Percentiles rank a stretch among this genome's conserved stretches.
These are phyloP conservation scores for Kwoniella shandongensis DNA, from an alignment of 768 basidiomycete species.

Conservation along the genomic window DNA sequence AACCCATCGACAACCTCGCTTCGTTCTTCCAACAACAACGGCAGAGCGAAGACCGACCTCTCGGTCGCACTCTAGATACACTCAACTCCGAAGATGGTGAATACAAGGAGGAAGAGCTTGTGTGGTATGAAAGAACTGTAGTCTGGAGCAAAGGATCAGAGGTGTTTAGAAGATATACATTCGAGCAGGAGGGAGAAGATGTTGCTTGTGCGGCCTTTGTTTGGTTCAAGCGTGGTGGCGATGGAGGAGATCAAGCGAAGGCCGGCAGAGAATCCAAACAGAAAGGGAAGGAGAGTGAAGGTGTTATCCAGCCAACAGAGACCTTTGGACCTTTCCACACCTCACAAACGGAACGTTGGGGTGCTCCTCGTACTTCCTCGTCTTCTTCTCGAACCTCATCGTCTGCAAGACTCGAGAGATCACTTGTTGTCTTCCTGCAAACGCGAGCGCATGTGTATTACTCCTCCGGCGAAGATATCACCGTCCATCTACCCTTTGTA, in stretches of 20 bases:
- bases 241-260: neutral
- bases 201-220: conserved; percentile 47
- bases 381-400: conserved; percentile 8
- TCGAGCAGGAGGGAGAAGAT: conserved; percentile 37
- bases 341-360: conserved; percentile 26
- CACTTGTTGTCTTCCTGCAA: conserved; percentile 48
- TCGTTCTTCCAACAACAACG: neutral
- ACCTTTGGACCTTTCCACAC: conserved; percentile 37
- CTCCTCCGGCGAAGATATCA: conserved; percentile 42
- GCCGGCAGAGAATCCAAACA: neutral
- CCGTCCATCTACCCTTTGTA: conserved; percentile 45
- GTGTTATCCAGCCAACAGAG: neutral
- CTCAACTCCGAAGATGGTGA: neutral
- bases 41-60: neutral
- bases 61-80: conserved; percentile 1
- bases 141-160: conserved; percentile 47
- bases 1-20: neutral
- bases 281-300: conserved; percentile 2
- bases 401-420: conserved; percentile 19
- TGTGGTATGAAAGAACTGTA: conserved; percentile 44
- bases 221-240: conserved; percentile 28
- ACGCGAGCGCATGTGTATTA: conserved; percentile 42
- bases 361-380: conserved; percentile 10
- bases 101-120: conserved; percentile 45
- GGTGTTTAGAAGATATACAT: conserved; percentile 46